Evolutionary conservation across 2,329 filamentous ascomycete species (phyloP), one percentile per base, ranked within the genome.

Genomic region (Hymenoscyphus fraxineus): DNA sequence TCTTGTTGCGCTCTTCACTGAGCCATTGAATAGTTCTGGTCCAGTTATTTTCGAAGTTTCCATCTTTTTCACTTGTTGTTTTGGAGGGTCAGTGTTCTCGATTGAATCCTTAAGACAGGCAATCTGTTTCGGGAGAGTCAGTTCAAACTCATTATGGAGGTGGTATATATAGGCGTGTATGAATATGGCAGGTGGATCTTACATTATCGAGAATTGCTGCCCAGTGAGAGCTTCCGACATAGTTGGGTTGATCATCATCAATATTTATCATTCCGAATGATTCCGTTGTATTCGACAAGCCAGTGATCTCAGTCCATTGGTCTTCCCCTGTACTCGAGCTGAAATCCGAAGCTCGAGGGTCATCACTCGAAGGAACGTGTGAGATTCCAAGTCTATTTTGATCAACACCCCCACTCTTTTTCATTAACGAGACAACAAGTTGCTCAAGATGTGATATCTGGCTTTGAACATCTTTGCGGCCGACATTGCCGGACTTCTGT

Each of bases 171-270:
- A 59, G 22, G 27, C 9, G 7, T 12, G n/a, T 32, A n/a, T 22
- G 16, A 9, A 55, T 40, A 60, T 16, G 40, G 6, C 54, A 80
- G 77, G n/a, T 12, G 7, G 13, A 9, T 16, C 67, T 51, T 69
- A 85, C 83, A 75, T 85, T 83, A 67, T 85, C 82, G 9, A 86
- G 73, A 73, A 86, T 84, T 2, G 84, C 84, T 77, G 84, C 80
- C 66, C 83, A 85, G 58, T 86, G 83, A 60, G 82, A 83, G 5
- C 81, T 82, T 1, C 83, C 84, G 3, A 86, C 80, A 68, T 84
- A 86, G 27, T 79, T 83, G 39, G 78, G 79, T 15, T 77, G 77
- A 61, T 76, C 74, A 60, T 71, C 66, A 54, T 71, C 65, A 16
- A 72, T 66, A 19, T 63, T 66, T 39, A 72, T 67, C 19, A 65